Evolutionary conservation across 78 protist species (phyloP), one percentile per base, ranked within the genome.

Genomic region (Abeoforma whisleri): DNA sequence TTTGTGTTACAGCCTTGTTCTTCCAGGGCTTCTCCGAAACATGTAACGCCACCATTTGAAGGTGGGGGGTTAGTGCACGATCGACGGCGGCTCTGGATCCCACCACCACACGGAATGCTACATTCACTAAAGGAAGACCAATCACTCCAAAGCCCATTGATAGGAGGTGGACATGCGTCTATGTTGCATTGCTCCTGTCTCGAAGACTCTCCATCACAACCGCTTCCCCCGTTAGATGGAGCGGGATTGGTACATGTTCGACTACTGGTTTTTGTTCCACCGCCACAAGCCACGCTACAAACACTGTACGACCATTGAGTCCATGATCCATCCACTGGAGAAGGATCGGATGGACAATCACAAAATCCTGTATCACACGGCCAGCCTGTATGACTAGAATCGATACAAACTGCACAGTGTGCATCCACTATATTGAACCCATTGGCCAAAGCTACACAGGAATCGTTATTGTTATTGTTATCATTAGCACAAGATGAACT

Each of bases 61-160:
- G 70, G 70, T 62, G 70, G 70, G 35, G 70, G 70, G 70, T 72
- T 72, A 37, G 2, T 72, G 12, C 76, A 72, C 57, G 12, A 19
- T 12, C 76, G 2, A 16, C 33, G 2, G 2, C 76, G 2, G 57
- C 12, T 16, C 12, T 34, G 35, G 12, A 16, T 19, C 28, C 76
- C 76, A 16, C 33, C 12, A 12, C 76, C 76, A 72, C 76, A 72
- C 5, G 57, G 35, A 35, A 72, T 12, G 12, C 33, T 19, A 35
- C 76, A 72, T 34, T 35, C 76, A 72, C 32, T 16, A 34, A 34
- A 72, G 12, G 35, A 35, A 5, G 32, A 2, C 76, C 76, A 72
- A 35, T 35, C 12, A 35, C 76, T 72, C 76, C 76, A 72, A 16
- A 16, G 57, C 76, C 12, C 76, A 35, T 12, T 12, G 12, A 12